Base-by-base conservation (phyloP, 805 yeast genomes). In the Candida gorgasii region DNA sequence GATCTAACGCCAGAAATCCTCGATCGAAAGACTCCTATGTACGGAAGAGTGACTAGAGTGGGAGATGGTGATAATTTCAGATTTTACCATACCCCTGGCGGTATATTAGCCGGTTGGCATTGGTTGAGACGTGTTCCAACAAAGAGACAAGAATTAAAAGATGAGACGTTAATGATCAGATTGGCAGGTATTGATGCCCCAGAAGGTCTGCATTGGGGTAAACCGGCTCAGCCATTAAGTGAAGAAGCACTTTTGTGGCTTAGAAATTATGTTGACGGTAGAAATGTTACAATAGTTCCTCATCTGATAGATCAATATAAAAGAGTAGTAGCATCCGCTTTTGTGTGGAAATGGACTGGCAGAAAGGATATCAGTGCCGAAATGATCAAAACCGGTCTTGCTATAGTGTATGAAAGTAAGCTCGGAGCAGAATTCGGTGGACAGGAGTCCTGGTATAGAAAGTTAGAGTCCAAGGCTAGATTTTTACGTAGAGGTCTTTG, bases 41-140 rank as follows among this genome's bases (percentile, higher is more conserved):
- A 61, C 43, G 98, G 98, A 0, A 73, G 73, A 46, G 97, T 90
- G 3, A 86, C 96, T 0, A 72, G 93, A 2, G 98, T 90, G 0
- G 97, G 97, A 0, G 98, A 90, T 61, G 97, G 96, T 12, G 99
- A 93, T 60, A 92, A 92, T 61, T 92, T 93, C 63, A 86, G 90
- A 46, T 79, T 93, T 49, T 93, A 73, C 57, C 99, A 93, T 59
- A 81, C 95, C 0, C 99, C 99, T 0, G 98, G 98, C 3, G 98
- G 99, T 0, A 47, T 73, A 0, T 54, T 82, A 1, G 79, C 84
- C 2, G 99, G 99, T 0, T 93, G 99, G 99, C 90, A 95, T 9
- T 87, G 96, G 96, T 57, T 87, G 17, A 67, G 99, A 24, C 51
- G 61, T 9, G 69, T 79, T 0, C 98, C 98, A 0, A 61, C 65